Conservation (phyloP, 805 yeast genomes). For the Kazachstania viticola region DNA sequence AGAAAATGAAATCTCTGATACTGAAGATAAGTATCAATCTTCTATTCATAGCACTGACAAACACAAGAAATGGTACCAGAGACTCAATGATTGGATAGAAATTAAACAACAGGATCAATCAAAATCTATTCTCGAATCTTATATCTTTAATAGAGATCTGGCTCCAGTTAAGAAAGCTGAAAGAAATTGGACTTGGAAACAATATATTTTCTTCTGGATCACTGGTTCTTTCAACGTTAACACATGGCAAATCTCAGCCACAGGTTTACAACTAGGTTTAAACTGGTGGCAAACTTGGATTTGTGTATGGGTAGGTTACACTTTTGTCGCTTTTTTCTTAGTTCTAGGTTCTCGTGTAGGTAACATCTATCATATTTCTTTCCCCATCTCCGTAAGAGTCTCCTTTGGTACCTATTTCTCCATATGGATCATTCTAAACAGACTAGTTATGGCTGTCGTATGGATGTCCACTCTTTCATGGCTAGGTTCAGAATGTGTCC, state of each 20-base stretch:
- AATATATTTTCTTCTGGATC: slow-evolving; percentile 74
- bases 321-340: slow-evolving; percentile 58
- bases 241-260: slow-evolving; percentile 87
- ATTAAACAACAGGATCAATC: slow-evolving; percentile 1
- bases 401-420: slow-evolving; percentile 85
- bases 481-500: slow-evolving; percentile 79
- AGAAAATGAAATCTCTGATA: background rate
- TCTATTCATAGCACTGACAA: background rate
- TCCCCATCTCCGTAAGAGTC: slow-evolving; percentile 74
- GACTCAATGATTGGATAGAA: slow-evolving; percentile 1
- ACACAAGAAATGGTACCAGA: background rate
- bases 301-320: slow-evolving; percentile 79
- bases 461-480: slow-evolving; percentile 87
- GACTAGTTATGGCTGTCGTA: slow-evolving; percentile 79
- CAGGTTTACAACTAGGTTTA: slow-evolving; percentile 69
- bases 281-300: slow-evolving; percentile 92
- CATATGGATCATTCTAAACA: slow-evolving; percentile 77
- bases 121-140: slow-evolving; percentile 22
- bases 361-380: slow-evolving; percentile 67
- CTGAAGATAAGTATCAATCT: background rate
- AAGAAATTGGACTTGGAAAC: slow-evolving; percentile 76
- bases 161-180: slow-evolving; percentile 66
- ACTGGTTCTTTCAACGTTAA: slow-evolving; percentile 85
- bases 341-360: slow-evolving; percentile 68
- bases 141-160: slow-evolving; percentile 66